phyloP scores from a whole-genome alignment of 805 yeast genomes.

The Yarrowia hollandica region DNA sequence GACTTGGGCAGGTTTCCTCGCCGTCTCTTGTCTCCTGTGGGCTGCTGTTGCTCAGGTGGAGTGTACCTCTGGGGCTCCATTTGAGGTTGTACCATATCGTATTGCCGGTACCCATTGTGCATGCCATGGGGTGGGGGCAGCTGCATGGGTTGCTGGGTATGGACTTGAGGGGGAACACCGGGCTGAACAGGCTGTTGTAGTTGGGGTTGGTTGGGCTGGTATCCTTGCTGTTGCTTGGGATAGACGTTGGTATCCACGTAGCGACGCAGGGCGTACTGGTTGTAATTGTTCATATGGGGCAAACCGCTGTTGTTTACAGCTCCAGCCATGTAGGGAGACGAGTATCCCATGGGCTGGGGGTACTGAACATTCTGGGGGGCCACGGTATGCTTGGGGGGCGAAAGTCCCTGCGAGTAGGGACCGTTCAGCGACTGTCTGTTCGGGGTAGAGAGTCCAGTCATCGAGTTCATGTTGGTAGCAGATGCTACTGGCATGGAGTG shows the following conservation, averaged over 20 bases:
- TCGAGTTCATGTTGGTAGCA: conserved; percentile 7
- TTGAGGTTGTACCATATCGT: conserved; percentile 12
- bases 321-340: conserved; percentile 10
- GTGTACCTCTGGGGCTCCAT: conserved; percentile 22
- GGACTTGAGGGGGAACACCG: conserved; percentile 22
- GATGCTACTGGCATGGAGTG: conserved; percentile 16
- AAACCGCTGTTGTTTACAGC: neutral
- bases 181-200: conserved; percentile 19
- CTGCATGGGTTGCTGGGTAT: conserved; percentile 25
- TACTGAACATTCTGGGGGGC: conserved; percentile 19
- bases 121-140: conserved; percentile 24
- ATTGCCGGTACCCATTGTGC: conserved; percentile 5
- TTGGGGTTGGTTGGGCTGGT: conserved; percentile 9
- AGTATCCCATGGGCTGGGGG: conserved; percentile 24
- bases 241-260: conserved; percentile 6
- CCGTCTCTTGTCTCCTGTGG: conserved; percentile 38
- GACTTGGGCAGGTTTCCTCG: conserved; percentile 78
- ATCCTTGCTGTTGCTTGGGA: conserved; percentile 15
- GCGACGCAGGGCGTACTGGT: conserved; percentile 13
- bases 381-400: conserved; percentile 22
- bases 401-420: conserved; percentile 28
- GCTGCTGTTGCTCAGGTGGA: conserved; percentile 22
- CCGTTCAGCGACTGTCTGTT: neutral
- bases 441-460: conserved; percentile 2
- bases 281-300: conserved; percentile 29